Base-by-base conservation (phyloP, 306 rosid genomes). In the Malus sieversii region DNA sequence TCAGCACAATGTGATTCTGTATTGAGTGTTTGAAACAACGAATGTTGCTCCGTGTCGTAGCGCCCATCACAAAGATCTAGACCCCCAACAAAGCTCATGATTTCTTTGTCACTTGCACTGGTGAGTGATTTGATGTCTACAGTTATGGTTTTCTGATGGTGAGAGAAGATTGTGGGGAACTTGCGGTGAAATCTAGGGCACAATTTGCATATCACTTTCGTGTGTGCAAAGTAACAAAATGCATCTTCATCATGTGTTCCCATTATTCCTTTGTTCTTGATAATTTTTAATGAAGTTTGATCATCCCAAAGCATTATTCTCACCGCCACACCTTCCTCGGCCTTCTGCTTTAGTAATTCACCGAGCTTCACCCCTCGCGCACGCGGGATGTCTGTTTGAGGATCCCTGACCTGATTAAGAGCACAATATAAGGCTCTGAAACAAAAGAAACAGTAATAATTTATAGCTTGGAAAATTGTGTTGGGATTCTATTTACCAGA, bases 231-330 rank as follows among this genome's bases (percentile, higher is more conserved):
- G 82, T 84, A 95, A 20, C 92, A 87, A 38, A 89, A 73, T 52
- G 97, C 92, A 62, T 90, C 93, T 82, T 95, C 97, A 70, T 92
- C 99, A 30, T 89, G 92, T 4, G 99, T 92, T 40, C 81, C 80
- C 99, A 95, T 95, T 76, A 92, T 80, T 53, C 99, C 99, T 19
- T 65, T 82, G 89, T 89, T 95, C 85, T 85, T 92, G 44, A 95
- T 88, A 3, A 90, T 32, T 58, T 97, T 87, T 4, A 95, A 81
- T 19, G 99, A 95, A 55, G 99, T 92, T 77, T 90, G 97, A 72
- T 95, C 99, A 72, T 95, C 91, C 99, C 99, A 95, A 53, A 95
- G 55, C 97, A 95, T 85, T 53, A 95, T 62, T 77, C 97, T 90
- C 70, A 92, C 97, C 1, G 92, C 92, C 33, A 95, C 97, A 48